phyloP scores from a whole-genome alignment of 495 filamentous ascomycete genomes.

The Evernia prunastri region DNA sequence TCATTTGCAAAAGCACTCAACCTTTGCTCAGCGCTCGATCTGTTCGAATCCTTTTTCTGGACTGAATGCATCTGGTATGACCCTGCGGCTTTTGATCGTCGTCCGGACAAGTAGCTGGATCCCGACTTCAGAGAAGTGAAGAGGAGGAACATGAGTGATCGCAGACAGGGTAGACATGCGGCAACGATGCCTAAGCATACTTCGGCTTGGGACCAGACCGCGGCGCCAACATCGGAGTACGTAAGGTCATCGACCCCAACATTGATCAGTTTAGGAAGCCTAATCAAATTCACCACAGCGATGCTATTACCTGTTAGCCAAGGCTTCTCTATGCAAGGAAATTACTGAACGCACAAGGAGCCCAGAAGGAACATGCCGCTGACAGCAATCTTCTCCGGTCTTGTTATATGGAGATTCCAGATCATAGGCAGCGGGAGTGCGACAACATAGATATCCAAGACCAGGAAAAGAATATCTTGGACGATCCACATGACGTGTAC shows the following conservation, averaged over 20 bases:
- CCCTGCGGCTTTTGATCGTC: neutral
- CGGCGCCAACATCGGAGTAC: neutral
- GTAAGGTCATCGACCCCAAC: neutral
- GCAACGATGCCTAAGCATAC: constrained; percentile 6
- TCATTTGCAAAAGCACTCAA: neutral
- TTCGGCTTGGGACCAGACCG: constrained; percentile 1
- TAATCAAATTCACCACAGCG: neutral
- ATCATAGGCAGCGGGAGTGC: constrained; percentile 1
- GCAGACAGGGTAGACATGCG: neutral
- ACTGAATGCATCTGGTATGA: constrained; percentile 4
- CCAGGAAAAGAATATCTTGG: neutral
- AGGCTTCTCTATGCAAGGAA: neutral
- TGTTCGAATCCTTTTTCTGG: neutral
- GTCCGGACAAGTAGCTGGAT: neutral
- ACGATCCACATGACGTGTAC: constrained; percentile 4
- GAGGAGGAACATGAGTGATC: neutral
- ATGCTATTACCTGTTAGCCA: neutral
- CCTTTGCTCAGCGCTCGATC: neutral
- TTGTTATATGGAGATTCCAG: constrained; percentile 5
- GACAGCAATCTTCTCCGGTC: constrained; percentile 1
- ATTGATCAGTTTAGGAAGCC: neutral
- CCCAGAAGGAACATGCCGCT: neutral
- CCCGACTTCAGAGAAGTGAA: constrained; percentile 1
- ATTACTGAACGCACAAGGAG: neutral
- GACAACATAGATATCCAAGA: neutral